Evolutionary conservation across 2,329 filamentous ascomycete genomes (phyloP).

Genomic region (Chaetomium strumarium): DNA sequence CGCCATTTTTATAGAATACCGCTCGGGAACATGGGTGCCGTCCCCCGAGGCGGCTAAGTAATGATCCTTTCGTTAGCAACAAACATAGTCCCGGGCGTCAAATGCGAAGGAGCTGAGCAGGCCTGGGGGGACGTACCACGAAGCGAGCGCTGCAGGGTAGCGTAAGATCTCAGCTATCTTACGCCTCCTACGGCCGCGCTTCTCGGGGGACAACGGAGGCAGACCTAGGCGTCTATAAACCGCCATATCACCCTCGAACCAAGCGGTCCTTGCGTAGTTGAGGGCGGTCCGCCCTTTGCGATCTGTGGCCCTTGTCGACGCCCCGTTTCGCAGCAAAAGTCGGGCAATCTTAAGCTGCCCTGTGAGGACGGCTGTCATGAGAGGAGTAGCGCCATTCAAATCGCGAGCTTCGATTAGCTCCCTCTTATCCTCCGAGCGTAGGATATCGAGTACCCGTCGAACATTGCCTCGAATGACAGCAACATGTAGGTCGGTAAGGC

Average conservation of each 20-base stretch:
- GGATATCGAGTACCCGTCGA: not conserved
- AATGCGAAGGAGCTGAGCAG: not conserved
- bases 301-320: conserved; percentile 4
- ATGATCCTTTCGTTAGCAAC: not conserved
- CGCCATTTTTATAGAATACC: conserved; percentile 1
- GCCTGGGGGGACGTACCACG: conserved; percentile 5
- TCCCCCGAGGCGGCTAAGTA: not conserved
- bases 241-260: not conserved
- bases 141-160: conserved; percentile 4
- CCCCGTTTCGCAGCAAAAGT: conserved; percentile 5
- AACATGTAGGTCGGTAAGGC: conserved; percentile 4
- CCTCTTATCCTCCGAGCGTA: not conserved
- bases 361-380: conserved; percentile 16
- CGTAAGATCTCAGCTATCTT: not conserved
- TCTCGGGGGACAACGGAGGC: not conserved
- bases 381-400: not conserved
- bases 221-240: conserved; percentile 6
- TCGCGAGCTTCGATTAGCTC: not conserved
- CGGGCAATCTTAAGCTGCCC: conserved; percentile 3
- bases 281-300: not conserved
- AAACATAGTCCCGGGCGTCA: too few species aligned
- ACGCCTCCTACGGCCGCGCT: not conserved
- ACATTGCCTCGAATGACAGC: not conserved
- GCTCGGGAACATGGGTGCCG: not conserved
- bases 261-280: not conserved